phyloP scores from a whole-genome alignment of 805 yeast genomes.

The Yarrowia sp. region DNA sequence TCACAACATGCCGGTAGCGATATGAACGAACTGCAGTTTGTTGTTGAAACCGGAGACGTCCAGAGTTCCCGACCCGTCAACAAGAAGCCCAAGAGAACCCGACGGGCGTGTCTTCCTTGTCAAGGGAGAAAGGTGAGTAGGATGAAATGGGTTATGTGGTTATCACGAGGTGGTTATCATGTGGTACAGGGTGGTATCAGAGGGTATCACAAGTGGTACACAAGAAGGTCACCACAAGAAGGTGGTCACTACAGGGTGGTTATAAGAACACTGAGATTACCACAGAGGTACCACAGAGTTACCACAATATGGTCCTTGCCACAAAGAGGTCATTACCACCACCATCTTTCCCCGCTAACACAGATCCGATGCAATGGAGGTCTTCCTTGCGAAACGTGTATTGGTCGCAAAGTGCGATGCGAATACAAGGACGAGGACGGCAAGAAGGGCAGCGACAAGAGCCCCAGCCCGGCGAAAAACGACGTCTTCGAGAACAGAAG shows the following conservation, averaged over 20 bases:
- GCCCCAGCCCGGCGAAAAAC: neutral
- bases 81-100: slow-evolving; percentile 44
- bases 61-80: slow-evolving; percentile 18
- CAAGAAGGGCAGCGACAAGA: slow-evolving; percentile 17
- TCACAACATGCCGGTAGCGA: slow-evolving; percentile 26
- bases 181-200: too few relatives aligned
- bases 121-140: slow-evolving; percentile 43
- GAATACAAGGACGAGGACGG: slow-evolving; percentile 39
- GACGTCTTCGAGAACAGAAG: slow-evolving; percentile 8
- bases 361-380: slow-evolving; percentile 46
- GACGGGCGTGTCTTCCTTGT: slow-evolving; percentile 45
- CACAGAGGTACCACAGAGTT: too few relatives aligned
- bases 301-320: too few relatives aligned
- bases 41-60: slow-evolving; percentile 34
- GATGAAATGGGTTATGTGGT: neutral
- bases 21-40: slow-evolving; percentile 38
- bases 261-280: too few relatives aligned
- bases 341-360: neutral
- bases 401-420: slow-evolving; percentile 41
- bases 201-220: too few relatives aligned
- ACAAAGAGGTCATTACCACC: neutral
- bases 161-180: neutral
- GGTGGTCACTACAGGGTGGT: too few relatives aligned
- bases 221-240: too few relatives aligned
- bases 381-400: slow-evolving; percentile 44